phyloP scores from a whole-genome alignment of 192 early-diverging fungal genomes.

The Podila epicladia region DNA sequence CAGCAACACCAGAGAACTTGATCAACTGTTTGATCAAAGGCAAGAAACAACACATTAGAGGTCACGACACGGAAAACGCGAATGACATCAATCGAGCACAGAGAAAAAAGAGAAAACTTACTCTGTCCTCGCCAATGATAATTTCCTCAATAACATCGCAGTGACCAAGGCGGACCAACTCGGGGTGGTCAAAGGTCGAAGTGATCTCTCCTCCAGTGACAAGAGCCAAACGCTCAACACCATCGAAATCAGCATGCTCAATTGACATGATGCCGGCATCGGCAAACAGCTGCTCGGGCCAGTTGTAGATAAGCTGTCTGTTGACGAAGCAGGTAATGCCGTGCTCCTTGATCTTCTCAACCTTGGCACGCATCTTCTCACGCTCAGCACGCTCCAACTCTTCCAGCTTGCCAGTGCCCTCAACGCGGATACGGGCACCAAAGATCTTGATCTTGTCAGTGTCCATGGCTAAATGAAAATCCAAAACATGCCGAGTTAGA shows the following conservation, averaged over 20 bases:
- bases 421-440: constrained; percentile 96
- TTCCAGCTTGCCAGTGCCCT: constrained; percentile 96
- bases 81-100: not conserved
- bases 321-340: constrained; percentile 99
- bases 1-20: constrained; percentile 96
- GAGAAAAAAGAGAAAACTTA: constrained; percentile 14
- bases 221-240: constrained; percentile 94
- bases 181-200: constrained; percentile 98
- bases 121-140: constrained; percentile 97
- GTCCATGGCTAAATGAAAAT: constrained; percentile 86
- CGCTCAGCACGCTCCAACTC: constrained; percentile 98
- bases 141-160: constrained; percentile 98
- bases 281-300: constrained; percentile 99
- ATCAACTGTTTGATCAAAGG: constrained; percentile 65
- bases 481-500: not conserved
- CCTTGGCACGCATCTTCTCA: constrained; percentile 98
- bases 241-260: constrained; percentile 99
- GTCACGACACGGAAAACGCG: not conserved
- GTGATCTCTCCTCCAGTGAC: constrained; percentile 99
- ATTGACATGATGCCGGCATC: constrained; percentile 96
- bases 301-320: constrained; percentile 99
- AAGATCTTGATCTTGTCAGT: constrained; percentile 99
- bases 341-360: constrained; percentile 96
- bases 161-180: constrained; percentile 92
- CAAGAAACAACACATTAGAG: not conserved